These are phyloP conservation scores for Termitomyces sp. DNA, from an alignment of 768 basidiomycete genomes.

Conservation along the genomic window DNA sequence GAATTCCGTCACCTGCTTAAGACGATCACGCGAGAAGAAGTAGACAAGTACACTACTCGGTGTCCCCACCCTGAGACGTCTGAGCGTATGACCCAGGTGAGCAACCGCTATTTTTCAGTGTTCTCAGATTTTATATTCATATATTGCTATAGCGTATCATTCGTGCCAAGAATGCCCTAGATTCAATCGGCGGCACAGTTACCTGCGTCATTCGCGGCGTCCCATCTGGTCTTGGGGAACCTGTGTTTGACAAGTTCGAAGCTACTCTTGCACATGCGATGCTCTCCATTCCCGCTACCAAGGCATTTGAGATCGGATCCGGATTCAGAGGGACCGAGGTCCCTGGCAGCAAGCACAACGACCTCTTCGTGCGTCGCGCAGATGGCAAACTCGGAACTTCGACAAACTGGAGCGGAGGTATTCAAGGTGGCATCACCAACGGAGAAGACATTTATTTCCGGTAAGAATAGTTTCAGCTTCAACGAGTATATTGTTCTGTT, in stretches of 20 bases:
- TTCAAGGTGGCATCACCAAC: slow-evolving; percentile 98
- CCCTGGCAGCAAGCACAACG: slow-evolving; percentile 91
- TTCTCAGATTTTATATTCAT: background rate
- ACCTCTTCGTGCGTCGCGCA: slow-evolving; percentile 62
- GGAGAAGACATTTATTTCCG: slow-evolving; percentile 98
- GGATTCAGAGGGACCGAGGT: slow-evolving; percentile 95
- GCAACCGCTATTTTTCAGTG: background rate
- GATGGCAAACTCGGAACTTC: slow-evolving; percentile 76
- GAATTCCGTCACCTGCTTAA: slow-evolving; percentile 80
- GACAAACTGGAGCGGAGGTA: slow-evolving; percentile 95
- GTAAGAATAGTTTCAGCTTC: slow-evolving; percentile 32
- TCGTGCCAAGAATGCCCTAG: slow-evolving; percentile 82
- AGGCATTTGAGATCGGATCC: slow-evolving; percentile 96
- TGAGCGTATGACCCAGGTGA: slow-evolving; percentile 84
- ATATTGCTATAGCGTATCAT: slow-evolving; percentile 68
- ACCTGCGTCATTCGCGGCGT: slow-evolving; percentile 93
- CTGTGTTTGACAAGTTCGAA: slow-evolving; percentile 98
- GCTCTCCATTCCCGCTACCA: slow-evolving; percentile 98
- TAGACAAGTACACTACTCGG: slow-evolving; percentile 82
- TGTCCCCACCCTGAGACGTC: slow-evolving; percentile 91
- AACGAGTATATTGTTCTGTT: slow-evolving; percentile 4
- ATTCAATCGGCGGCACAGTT: slow-evolving; percentile 97
- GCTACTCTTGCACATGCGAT: slow-evolving; percentile 95
- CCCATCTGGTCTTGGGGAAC: slow-evolving; percentile 92
- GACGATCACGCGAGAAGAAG: slow-evolving; percentile 78